Evolutionary conservation across 2,329 filamentous ascomycete genomes (phyloP).

Genomic region (Aspergillus melleus): DNA sequence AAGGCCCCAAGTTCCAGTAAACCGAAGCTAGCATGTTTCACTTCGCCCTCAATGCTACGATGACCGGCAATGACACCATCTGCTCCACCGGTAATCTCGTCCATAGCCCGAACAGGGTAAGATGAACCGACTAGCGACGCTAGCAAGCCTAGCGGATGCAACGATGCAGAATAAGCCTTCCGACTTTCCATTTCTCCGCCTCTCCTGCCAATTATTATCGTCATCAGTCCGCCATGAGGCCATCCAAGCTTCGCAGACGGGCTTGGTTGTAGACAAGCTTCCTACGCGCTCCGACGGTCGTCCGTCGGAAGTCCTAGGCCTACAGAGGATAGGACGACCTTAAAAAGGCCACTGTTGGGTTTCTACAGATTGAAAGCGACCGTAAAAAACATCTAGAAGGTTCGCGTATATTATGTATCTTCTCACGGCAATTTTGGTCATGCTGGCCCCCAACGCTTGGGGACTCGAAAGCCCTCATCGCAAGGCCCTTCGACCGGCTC

Average conservation of each 20-base stretch:
- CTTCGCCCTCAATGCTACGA: too few species aligned
- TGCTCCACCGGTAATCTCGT: background rate
- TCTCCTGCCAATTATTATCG: background rate
- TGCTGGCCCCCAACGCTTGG: constrained; percentile 10
- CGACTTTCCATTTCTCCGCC: background rate
- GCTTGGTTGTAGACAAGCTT: background rate
- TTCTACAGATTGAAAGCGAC: background rate
- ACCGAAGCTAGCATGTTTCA: too few species aligned
- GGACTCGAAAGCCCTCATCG: constrained; percentile 23
- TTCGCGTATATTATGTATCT: constrained; percentile 5
- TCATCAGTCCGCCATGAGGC: background rate
- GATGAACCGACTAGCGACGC: background rate
- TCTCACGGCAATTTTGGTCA: constrained; percentile 1
- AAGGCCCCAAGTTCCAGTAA: too few species aligned
- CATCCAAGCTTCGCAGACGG: background rate
- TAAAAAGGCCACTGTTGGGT: background rate
- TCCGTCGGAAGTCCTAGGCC: background rate
- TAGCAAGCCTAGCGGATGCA: background rate
- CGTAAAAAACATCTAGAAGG: background rate
- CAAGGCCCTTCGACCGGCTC: constrained; percentile 8
- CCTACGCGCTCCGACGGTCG: background rate
- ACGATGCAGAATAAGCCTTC: background rate
- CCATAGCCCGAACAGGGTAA: background rate
- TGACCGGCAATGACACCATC: background rate
- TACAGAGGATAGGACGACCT: too few species aligned